Evolutionary conservation across 225 moss, liverwort and hornwort species (phyloP), one percentile per base, ranked within the genome.

Genomic region (Rhytidiadelphus loreus): DNA sequence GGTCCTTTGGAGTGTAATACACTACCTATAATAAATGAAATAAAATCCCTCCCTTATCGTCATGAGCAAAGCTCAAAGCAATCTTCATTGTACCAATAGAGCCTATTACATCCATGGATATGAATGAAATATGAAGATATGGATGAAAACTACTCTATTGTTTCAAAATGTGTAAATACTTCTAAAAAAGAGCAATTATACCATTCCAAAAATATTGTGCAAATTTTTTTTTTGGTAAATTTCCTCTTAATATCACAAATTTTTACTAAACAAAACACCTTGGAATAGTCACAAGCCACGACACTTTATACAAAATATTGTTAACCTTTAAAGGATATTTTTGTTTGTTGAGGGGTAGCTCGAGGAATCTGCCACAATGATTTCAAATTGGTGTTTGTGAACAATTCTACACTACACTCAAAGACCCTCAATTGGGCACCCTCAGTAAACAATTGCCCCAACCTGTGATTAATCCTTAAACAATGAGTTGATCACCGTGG

Each of bases 31-130:
- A 5, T 8, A 52, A 75, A 50, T 21, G 33, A 75, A 75, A 72
- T 28, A 8, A 33, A 75, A 19, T 1, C 1, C 6, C 0, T 16
- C 0, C 7, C 7, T 12, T 35, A 5, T 22, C 2, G 0, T 75
- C 0, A 33, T 50, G 21, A 76, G 0, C 8, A 76, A 53, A 8
- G 53, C 3, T 22, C 8, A 76, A 76, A 53, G 14, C 14, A 37
- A 77, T 37, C 9, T 77, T 52, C 13, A 52, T 21, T 35, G 1
- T 1, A 53, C 6, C 9, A 15, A 23, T 37, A 2, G 37, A 37
- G 0, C 6, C 24, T 37, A 24, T 32, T 55, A 14, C 24, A 25
- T 37, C 6, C 1, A 15, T 16, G 0, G 1, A n/a, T 25, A n/a
- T 16, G 3, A 5, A 37, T 55, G 15, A 77, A 15, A 33, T 23